phyloP scores from a whole-genome alignment of 768 basidiomycete genomes.

The Crassisporium funariophilum region DNA sequence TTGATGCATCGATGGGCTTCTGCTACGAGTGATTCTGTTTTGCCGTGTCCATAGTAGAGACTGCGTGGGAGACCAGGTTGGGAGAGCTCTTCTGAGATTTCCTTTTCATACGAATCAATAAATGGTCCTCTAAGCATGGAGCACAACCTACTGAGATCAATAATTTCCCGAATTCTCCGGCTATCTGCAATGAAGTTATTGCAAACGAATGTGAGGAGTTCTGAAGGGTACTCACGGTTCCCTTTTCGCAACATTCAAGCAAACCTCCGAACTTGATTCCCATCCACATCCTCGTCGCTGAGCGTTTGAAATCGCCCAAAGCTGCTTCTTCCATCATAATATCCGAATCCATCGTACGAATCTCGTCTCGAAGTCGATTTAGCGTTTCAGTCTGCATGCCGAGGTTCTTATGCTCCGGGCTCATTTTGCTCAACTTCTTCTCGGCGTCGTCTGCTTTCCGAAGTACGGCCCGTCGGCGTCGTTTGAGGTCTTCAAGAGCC shows the following conservation, averaged over 20 bases:
- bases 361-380: conserved; percentile 73
- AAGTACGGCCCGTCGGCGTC: conserved; percentile 64
- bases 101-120: conserved; percentile 37
- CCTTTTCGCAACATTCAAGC: conserved; percentile 83
- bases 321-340: conserved; percentile 83
- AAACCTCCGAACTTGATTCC: conserved; percentile 87
- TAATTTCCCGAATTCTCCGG: conserved; percentile 57
- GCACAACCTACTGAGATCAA: conserved; percentile 41
- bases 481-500: conserved; percentile 72
- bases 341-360: conserved; percentile 74
- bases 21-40: conserved; percentile 58
- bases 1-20: conserved; percentile 63
- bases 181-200: conserved; percentile 38
- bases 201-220: not conserved
- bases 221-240: conserved; percentile 41
- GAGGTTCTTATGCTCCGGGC: conserved; percentile 84
- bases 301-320: conserved; percentile 82
- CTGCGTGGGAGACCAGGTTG: conserved; percentile 78
- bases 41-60: conserved; percentile 68
- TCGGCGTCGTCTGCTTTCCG: conserved; percentile 82
- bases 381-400: conserved; percentile 71
- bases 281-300: conserved; percentile 68
- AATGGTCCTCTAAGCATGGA: not conserved
- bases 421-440: conserved; percentile 89
- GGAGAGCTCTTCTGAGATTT: conserved; percentile 80